phyloP scores from a whole-genome alignment of 1,284 basidiomycete genomes.

The Volvariella volvacea region DNA sequence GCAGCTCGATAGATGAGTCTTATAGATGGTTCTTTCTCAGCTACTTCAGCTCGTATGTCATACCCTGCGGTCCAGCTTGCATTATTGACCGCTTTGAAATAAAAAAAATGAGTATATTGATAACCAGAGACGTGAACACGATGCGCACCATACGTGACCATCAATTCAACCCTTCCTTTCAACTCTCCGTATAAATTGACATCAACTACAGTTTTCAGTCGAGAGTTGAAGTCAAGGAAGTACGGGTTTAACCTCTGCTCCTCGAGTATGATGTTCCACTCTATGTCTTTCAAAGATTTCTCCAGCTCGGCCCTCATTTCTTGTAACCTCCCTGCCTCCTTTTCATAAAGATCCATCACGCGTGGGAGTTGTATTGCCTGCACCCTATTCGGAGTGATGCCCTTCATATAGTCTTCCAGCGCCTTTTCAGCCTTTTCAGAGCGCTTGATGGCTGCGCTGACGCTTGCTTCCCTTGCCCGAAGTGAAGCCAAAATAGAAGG shows the following conservation, averaged over 20 bases:
- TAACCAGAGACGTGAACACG: no score
- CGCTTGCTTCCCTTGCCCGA: constrained; percentile 6
- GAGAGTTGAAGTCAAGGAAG: background rate
- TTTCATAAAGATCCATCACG: constrained; percentile 9
- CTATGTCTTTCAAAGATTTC: constrained; percentile 10
- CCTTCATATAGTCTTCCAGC: constrained; percentile 18
- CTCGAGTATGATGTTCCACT: constrained; percentile 9
- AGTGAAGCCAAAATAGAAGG: background rate
- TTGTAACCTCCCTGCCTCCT: constrained; percentile 11
- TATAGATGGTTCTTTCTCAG: constrained; percentile 16
- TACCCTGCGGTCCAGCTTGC: constrained; percentile 24
- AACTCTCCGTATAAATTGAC: no score
- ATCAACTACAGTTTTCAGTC: background rate
- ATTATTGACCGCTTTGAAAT: constrained; percentile 15
- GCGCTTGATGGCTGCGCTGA: constrained; percentile 18
- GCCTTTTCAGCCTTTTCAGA: constrained; percentile 12
- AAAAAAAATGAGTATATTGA: no score
- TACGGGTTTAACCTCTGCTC: constrained; percentile 7
- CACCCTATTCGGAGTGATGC: constrained; percentile 11
- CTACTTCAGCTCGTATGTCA: constrained; percentile 23
- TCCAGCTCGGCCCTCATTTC: constrained; percentile 14
- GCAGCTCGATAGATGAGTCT: constrained; percentile 21
- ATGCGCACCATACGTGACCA: no score
- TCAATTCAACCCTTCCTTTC: no score
- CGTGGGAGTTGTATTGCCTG: constrained; percentile 7